These are phyloP conservation scores for Poteriospumella lacustris DNA, from an alignment of 108 stramenopile genomes.

Conservation along the genomic window DNA sequence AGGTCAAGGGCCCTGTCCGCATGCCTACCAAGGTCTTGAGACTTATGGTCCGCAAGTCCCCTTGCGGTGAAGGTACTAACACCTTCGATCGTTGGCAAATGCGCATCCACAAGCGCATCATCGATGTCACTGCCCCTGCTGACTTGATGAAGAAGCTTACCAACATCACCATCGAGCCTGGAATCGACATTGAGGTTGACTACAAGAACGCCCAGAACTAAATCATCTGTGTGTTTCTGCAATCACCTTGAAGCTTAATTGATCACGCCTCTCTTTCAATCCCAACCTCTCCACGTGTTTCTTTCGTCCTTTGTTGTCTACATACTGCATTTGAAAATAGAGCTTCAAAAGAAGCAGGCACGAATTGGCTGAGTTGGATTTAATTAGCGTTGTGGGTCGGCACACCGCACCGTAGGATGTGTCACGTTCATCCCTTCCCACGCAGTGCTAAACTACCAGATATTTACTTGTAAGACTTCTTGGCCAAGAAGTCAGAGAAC, in stretches of 20 bases:
- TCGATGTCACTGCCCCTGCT: slow-evolving; percentile 90
- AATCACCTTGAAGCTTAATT: no score
- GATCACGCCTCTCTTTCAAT: no score
- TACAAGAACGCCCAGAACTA: no score
- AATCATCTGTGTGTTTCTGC: no score
- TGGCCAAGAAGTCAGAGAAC: slow-evolving; percentile 97
- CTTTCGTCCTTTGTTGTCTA: no score
- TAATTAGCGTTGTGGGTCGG: no score
- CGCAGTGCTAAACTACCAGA: not conserved
- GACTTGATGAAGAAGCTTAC: slow-evolving; percentile 98
- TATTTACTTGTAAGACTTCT: no score
- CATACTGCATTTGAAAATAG: no score
- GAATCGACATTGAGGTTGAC: slow-evolving; percentile 95
- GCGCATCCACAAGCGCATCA: slow-evolving; percentile 99
- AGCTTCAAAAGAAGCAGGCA: no score
- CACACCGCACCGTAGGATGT: slow-evolving; percentile 35
- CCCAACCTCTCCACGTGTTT: no score
- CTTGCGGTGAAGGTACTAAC: slow-evolving; percentile 99
- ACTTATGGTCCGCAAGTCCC: slow-evolving; percentile 98
- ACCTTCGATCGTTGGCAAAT: slow-evolving; percentile 93
- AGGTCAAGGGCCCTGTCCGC: slow-evolving; percentile 90
- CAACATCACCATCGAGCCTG: slow-evolving; percentile 94
- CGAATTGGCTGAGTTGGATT: no score
- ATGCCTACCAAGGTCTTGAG: slow-evolving; percentile 94
- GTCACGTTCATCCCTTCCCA: not conserved